A percentile compares a stretch with the other conserved stretches of the same genome.
phyloP scores from a whole-genome alignment of 768 basidiomycete genomes.

The Tulasnella calospora region DNA sequence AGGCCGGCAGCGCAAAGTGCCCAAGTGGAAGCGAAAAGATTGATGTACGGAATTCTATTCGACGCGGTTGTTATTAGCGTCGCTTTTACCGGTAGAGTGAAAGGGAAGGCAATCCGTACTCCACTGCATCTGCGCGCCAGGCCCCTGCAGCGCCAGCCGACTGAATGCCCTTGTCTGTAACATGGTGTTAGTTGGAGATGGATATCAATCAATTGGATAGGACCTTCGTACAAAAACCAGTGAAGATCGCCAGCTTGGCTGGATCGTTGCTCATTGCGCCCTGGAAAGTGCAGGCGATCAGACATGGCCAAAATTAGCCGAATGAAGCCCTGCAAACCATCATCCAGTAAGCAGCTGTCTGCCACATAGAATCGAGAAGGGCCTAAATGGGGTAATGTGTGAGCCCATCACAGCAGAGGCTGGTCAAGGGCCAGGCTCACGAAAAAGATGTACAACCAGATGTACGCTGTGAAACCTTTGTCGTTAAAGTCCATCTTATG shows the following conservation, averaged over 20 bases:
- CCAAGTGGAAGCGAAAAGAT: conserved; percentile 71
- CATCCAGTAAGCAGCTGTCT: conserved; percentile 49
- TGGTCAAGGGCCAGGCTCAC: background rate
- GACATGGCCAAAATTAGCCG: conserved; percentile 65
- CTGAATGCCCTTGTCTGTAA: conserved; percentile 29
- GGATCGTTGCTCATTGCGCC: conserved; percentile 83
- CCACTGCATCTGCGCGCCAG: conserved; percentile 27
- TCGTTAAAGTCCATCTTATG: conserved; percentile 58
- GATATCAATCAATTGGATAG: background rate
- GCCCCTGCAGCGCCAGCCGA: conserved; percentile 31
- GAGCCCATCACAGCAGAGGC: conserved; percentile 40
- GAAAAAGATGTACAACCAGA: conserved; percentile 42
- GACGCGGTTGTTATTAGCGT: background rate
- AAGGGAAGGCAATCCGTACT: background rate
- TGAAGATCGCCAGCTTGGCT: conserved; percentile 70
- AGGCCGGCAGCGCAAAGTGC: conserved; percentile 61
- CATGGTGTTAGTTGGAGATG: background rate
- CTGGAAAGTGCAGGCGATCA: background rate
- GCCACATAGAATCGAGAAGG: conserved; percentile 78
- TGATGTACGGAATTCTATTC: conserved; percentile 46
- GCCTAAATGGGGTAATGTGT: conserved; percentile 32
- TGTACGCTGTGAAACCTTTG: conserved; percentile 48
- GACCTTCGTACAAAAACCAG: conserved; percentile 60
- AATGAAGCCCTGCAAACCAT: background rate
- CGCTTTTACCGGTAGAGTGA: background rate